Percentiles rank a stretch among this genome's conserved stretches.
Evolutionary conservation across 257 asterid genomes (phyloP).

Genomic region (Capsicum rhomboideum): DNA sequence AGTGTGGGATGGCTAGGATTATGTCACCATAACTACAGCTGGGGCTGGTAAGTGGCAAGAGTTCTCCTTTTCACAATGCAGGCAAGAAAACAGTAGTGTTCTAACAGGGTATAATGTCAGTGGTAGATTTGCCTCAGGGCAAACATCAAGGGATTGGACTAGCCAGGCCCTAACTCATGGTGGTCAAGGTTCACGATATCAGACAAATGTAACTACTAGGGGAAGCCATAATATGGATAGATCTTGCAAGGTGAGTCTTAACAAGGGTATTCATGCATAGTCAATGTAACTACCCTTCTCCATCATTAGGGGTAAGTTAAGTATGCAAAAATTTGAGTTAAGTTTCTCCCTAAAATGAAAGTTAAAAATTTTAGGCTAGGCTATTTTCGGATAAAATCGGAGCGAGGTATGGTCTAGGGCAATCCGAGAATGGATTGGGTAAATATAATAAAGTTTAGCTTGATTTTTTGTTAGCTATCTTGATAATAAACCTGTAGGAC

Average conservation of each 20-base stretch:
- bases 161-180: conserved; percentile 27
- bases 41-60: conserved; percentile 82
- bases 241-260: conserved; percentile 83
- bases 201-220: conserved; percentile 35
- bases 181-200: conserved; percentile 42
- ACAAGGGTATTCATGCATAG: conserved; percentile 54
- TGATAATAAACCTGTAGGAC: too few species aligned
- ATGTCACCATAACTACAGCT: conserved; percentile 44
- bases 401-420: too few species aligned
- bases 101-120: conserved; percentile 36
- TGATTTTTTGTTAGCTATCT: too few species aligned
- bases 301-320: too few species aligned
- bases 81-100: conserved; percentile 59
- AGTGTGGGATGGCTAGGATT: conserved; percentile 86
- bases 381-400: too few species aligned
- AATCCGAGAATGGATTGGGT: too few species aligned
- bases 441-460: too few species aligned
- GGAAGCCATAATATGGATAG: conserved; percentile 53
- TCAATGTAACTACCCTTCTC: too few species aligned
- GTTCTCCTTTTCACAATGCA: conserved; percentile 52
- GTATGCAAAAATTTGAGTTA: too few species aligned
- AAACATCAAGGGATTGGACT: conserved; percentile 33
- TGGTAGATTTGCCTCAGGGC: conserved; percentile 17
- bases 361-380: too few species aligned
- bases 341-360: too few species aligned